Conservation (phyloP, 1,139 yeast species). For the Hansenula sp. region DNA sequence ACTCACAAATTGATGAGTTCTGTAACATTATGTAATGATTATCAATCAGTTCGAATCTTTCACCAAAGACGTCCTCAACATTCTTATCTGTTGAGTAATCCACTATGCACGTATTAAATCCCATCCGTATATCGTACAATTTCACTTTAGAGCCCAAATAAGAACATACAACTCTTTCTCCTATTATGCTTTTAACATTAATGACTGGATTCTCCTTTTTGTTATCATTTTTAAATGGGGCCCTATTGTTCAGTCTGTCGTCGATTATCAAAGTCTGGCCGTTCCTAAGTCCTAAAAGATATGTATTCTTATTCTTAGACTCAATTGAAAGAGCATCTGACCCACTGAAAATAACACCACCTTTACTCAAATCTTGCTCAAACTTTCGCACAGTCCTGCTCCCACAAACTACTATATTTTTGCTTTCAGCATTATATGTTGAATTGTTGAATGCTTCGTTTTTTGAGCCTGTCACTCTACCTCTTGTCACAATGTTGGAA, state of each 20-base stretch:
- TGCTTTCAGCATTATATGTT: not conserved
- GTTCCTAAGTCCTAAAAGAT: conserved; percentile 15
- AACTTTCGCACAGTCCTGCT: not conserved
- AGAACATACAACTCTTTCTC: conserved; percentile 6
- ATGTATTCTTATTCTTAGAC: not conserved
- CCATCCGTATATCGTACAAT: conserved; percentile 11
- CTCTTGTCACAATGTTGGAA: not conserved
- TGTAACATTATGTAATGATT: conserved; percentile 2
- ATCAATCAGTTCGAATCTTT: conserved; percentile 3
- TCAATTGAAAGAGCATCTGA: conserved; percentile 12
- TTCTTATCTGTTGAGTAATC: conserved; percentile 5
- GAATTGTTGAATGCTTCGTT: not conserved
- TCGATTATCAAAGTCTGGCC: conserved; percentile 16
- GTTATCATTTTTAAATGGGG: not conserved
- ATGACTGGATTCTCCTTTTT: conserved; percentile 6
- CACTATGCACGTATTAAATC: conserved; percentile 3
- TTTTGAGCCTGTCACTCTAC: not conserved
- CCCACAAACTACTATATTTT: conserved; percentile 1
- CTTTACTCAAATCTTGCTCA: not conserved
- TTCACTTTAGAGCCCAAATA: conserved; percentile 6
- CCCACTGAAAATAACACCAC: not conserved
- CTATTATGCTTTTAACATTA: conserved; percentile 4
- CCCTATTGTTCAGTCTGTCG: conserved; percentile 5
- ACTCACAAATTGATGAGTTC: conserved; percentile 1
- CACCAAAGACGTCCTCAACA: conserved; percentile 7